Base-by-base conservation (phyloP, 164 flowering plant genomes). In the Cinnamomum micranthum region DNA sequence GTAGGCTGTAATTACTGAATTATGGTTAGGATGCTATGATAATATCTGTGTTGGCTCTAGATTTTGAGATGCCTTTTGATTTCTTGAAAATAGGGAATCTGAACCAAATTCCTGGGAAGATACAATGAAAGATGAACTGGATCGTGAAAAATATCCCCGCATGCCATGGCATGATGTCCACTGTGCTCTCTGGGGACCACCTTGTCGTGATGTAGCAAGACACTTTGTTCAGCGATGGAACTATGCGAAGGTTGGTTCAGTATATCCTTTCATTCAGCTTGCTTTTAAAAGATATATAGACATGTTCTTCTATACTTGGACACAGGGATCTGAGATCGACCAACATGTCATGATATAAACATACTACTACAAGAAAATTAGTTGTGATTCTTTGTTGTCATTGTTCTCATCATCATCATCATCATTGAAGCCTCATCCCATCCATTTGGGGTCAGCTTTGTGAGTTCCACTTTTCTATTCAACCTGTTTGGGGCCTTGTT, bases 131-230 rank as follows among this genome's bases (percentile, higher is more conserved):
- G 99, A 95, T 87, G 96, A 93, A 76, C 65, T 95, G 84, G 97
- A 93, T 81, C 96, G 99, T 70, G 77, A 4, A 76, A 93, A 88
- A 80, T 88, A 92, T 85, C 99, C 99, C 55, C 97, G 99, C 31
- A 95, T 95, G 99, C 99, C 99, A 74, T 95, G 99, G 99, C 99
- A 95, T 87, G 99, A 95, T 82, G 97, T 95, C 69, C 99, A 96
- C 77, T 96, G 99, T 90, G 99, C 99, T 52, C 86, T 96, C 0
- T 96, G 97, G 98, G 99, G 99, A 52, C 98, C 99, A 50, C 97
- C 99, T 76, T 93, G 98, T 71, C 97, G 97, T 69, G 99, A 96
- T 81, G 82, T 91, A 41, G 99, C 99, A 65, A 86, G 99, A 77
- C 99, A 96, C 74, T 94, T 96, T 87, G 99, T 96, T 80, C 99